Evolutionary conservation across 495 filamentous ascomycete genomes (phyloP).

Genomic region (Hypoxylon crocopeplum): DNA sequence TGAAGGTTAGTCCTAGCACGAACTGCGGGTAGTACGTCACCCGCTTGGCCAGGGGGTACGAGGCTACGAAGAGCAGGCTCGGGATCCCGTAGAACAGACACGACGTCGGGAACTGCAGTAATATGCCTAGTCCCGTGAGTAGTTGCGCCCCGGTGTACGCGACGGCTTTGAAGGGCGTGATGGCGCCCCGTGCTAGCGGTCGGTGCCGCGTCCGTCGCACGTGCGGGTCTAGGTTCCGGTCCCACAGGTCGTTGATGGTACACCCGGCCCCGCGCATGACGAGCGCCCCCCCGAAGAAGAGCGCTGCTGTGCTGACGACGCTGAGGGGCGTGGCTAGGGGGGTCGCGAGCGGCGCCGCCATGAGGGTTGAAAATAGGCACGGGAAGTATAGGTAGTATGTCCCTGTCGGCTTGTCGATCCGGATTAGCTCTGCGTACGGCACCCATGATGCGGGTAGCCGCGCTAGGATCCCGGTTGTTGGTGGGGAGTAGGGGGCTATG

Average conservation of each 20-base stretch:
- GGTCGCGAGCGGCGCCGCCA: constrained; percentile 65
- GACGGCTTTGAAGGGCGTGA: constrained; percentile 75
- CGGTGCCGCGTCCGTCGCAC: constrained; percentile 87
- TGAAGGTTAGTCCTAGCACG: constrained; percentile 91
- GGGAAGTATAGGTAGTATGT: constrained; percentile 97
- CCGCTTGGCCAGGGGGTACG: constrained; percentile 91
- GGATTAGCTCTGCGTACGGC: constrained; percentile 91
- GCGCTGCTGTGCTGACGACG: constrained; percentile 67
- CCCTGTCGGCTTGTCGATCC: constrained; percentile 93
- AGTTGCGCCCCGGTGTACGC: constrained; percentile 85
- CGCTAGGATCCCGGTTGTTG: constrained; percentile 78
- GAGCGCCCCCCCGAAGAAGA: constrained; percentile 87
- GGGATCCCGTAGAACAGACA: constrained; percentile 91
- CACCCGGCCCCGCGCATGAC: constrained; percentile 99
- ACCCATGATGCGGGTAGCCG: constrained; percentile 76
- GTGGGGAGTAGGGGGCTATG: constrained; percentile 63
- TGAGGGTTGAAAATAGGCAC: constrained; percentile 86
- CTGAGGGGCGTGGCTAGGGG: constrained; percentile 65
- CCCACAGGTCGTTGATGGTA: constrained; percentile 97
- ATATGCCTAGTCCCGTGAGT: constrained; percentile 77
- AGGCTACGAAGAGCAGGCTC: constrained; percentile 77
- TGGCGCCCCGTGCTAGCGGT: constrained; percentile 85
- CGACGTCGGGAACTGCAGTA: constrained; percentile 83
- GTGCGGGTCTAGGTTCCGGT: constrained; percentile 88
- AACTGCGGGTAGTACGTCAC: constrained; percentile 94